Evolutionary conservation across 202 grass and related monocot genomes (phyloP), one percentile per base, ranked within the genome.

Genomic region (Cymbopogon flexuosus): DNA sequence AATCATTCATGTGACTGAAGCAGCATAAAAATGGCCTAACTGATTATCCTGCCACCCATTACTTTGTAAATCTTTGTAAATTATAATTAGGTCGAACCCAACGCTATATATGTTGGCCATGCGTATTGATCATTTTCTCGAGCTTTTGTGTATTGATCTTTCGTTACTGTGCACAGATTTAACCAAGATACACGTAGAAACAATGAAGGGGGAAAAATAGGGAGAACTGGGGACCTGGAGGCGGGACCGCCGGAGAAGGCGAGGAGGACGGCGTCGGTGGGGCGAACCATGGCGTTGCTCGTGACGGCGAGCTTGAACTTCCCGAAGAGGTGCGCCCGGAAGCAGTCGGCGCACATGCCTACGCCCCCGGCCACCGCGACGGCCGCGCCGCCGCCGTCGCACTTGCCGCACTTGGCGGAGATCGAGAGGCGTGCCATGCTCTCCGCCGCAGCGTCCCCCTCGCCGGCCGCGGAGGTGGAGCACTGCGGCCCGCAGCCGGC

Each of bases 291-390:
- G 37, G 93, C 90, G 87, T 92, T 99, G 80, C 90, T 85, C 11
- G 87, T 90, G 40, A 99, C 89, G 18, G 93, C 83, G 54, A 93
- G 78, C 90, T 93, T 99, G 84, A 99, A 99, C 93, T 99, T 99
- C 0, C 89, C 90, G 68, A 87, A 93, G 0, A 99, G 80, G 21
- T 96, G 76, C 1, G 87, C 78, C 11, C 89, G 84, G 78, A 99
- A 89, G 81, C 93, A 99, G 2, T 82, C 81, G 21, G 41, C 16
- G 51, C 93, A 93, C 56, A 96, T 73, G 45, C 89, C 87, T 36
- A 83, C 76, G 75, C 87, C 88, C 24, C 72, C 88, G 69, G 85
- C 74, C 3, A 52, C 70, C 35, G 81, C 80, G 29, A 77, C 87
- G 54, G 65, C 65, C 57, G 64, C 46, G 36, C 34, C 80, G 62